A percentile compares a stretch with the other conserved stretches of the same genome.
phyloP scores from a whole-genome alignment of 306 rosid genomes.

The Astragalus glycyphyllos region DNA sequence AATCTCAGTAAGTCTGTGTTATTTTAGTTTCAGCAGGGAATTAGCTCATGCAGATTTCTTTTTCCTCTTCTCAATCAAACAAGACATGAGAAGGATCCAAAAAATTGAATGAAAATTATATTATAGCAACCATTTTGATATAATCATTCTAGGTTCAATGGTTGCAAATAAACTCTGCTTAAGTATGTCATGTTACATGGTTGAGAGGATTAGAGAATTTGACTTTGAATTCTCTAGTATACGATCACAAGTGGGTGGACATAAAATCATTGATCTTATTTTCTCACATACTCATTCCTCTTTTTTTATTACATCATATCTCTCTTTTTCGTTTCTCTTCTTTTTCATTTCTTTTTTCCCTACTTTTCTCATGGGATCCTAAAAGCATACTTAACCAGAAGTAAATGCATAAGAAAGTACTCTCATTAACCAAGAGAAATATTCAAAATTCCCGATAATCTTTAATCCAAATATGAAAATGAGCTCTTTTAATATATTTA shows the following conservation, averaged over 20 bases:
- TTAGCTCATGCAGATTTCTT: conserved; percentile 18
- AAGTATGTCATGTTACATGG: too few relatives aligned
- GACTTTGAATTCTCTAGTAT: too few relatives aligned
- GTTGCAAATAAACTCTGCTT: conserved; percentile 36
- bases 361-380: neutral
- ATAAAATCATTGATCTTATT: too few relatives aligned
- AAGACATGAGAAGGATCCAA: neutral
- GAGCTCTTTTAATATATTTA: neutral
- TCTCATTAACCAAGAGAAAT: neutral
- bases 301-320: neutral
- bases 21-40: conserved; percentile 12
- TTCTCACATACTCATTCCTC: neutral
- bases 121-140: conserved; percentile 54
- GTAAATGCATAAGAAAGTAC: neutral
- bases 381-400: neutral
- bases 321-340: neutral
- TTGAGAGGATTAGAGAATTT: too few relatives aligned
- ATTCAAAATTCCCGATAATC: neutral
- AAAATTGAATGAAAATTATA: neutral
- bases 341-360: neutral
- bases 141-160: conserved; percentile 61
- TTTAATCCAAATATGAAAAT: neutral
- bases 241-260: too few relatives aligned
- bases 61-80: conserved; percentile 26
- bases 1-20: neutral